These are phyloP conservation scores for Stemphylium beticola DNA, from an alignment of 2,329 filamentous ascomycete genomes.

Conservation along the genomic window DNA sequence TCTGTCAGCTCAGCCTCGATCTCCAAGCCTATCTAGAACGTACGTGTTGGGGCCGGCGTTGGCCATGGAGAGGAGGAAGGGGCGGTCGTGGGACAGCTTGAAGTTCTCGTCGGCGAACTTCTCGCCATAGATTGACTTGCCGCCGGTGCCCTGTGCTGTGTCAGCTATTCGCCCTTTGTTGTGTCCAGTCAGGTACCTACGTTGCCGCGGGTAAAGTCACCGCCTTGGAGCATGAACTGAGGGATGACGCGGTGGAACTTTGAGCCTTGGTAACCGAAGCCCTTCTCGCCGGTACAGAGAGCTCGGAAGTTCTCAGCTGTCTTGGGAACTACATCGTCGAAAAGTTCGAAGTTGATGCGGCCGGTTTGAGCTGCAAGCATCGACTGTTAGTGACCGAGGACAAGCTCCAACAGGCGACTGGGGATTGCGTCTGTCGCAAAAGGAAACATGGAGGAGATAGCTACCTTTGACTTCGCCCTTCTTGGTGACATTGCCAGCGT, in stretches of 20 bases:
- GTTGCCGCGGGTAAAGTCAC: slow-evolving; percentile 92
- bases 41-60: slow-evolving; percentile 94
- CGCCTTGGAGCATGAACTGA: slow-evolving; percentile 93
- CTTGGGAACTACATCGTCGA: slow-evolving; percentile 84
- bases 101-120: slow-evolving; percentile 97
- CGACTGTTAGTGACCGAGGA: slow-evolving; percentile 26
- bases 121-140: slow-evolving; percentile 93
- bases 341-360: slow-evolving; percentile 90
- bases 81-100: slow-evolving; percentile 71
- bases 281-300: slow-evolving; percentile 81
- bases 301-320: slow-evolving; percentile 84
- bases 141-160: slow-evolving; percentile 75
- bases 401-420: neutral
- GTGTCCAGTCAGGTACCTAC: slow-evolving; percentile 60
- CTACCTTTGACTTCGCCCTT: slow-evolving; percentile 63
- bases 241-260: slow-evolving; percentile 93
- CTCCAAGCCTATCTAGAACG: slow-evolving; percentile 31
- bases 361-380: slow-evolving; percentile 67
- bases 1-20: slow-evolving; percentile 17
- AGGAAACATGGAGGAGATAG: slow-evolving; percentile 33
- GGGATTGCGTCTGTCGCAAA: slow-evolving; percentile 14
- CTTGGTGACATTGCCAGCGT: slow-evolving; percentile 58
- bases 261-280: slow-evolving; percentile 82
- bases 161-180: slow-evolving; percentile 22
- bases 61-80: slow-evolving; percentile 90